Evolutionary conservation across 2,329 filamentous ascomycete genomes (phyloP), one percentile per base, ranked within the genome.

Genomic region (Cercospora sp.): DNA sequence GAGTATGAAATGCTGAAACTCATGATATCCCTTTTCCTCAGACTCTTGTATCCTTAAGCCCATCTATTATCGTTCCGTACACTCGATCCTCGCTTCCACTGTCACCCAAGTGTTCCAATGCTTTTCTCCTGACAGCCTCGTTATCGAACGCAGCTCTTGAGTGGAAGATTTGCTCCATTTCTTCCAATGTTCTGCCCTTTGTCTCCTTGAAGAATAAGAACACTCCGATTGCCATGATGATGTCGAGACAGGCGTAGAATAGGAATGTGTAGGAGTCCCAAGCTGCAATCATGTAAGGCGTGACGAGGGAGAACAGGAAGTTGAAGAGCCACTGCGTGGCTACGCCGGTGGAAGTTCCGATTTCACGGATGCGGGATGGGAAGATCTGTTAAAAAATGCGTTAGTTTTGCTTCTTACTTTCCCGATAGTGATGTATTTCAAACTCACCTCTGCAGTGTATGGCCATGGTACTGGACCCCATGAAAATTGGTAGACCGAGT

Each of bases 381-480:
- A 86, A 87, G 67, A 87, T 85, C 79, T 64, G 59, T 20, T 30
- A 30, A 7, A 30, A 30, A 30, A 7, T 5, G 28, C 28, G 28
- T 30, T 30, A 30, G 28, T 30, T 30, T 30, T 30, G 28, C 28
- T 30, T 30, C 5, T 30, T 30, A 30, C 28, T 30, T 30, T 30
- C 3, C 3, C 28, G 5, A 30, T 30, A 30, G 1, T 30, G 28
- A 30, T 30, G 28, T 20, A 16, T 51, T 63, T 18, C 20, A 23
- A 42, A 18, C 69, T 58, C 18, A 73, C 72, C 70, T 75, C 74
- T 1, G 80, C 80, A 68, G 82, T 79, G 72, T 85, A 86, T 1
- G 85, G 79, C 84, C 84, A 87, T 16, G 83, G 70, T 13, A 72
- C 55, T 0, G 84, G 84, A 0, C 85, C 84, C 84, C 84, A 87